These are phyloP conservation scores for Wickerhamiella vanderwaltii DNA, from an alignment of 805 yeast species.

Conservation along the genomic window DNA sequence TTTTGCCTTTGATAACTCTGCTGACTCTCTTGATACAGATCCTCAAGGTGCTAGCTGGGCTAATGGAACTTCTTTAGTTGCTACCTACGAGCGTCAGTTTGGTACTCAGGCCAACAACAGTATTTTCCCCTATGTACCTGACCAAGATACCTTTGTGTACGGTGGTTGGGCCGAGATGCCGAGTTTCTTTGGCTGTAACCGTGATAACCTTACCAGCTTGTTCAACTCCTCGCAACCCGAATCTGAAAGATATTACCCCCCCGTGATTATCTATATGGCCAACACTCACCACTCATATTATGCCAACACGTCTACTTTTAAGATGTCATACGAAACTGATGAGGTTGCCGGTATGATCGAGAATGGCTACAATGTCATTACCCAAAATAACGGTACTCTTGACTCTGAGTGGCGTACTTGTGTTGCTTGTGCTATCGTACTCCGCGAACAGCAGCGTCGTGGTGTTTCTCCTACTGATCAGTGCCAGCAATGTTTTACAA, in stretches of 20 bases:
- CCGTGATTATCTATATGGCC: constrained; percentile 57
- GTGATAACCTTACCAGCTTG: constrained; percentile 44
- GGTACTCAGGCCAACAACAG: constrained; percentile 39
- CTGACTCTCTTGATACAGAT: constrained; percentile 46
- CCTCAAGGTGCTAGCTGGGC: constrained; percentile 61
- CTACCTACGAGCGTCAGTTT: constrained; percentile 50
- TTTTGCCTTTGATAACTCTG: constrained; percentile 58
- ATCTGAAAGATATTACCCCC: constrained; percentile 37
- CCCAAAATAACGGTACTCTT: constrained; percentile 48
- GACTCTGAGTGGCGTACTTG: constrained; percentile 56
- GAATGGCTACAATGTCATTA: constrained; percentile 58
- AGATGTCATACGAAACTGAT: constrained; percentile 43
- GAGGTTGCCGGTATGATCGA: constrained; percentile 46
- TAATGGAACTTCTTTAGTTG: constrained; percentile 46
- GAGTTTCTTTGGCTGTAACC: constrained; percentile 63
- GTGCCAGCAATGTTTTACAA: constrained; percentile 52
- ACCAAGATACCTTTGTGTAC: constrained; percentile 38
- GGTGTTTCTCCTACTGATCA: constrained; percentile 47
- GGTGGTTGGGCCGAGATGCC: constrained; percentile 50
- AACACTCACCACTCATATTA: constrained; percentile 47
- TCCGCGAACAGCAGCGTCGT: constrained; percentile 57
- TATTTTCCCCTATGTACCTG: constrained; percentile 65
- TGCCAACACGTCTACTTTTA: constrained; percentile 55
- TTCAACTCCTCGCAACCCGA: constrained; percentile 34
- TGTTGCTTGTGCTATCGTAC: constrained; percentile 64